Percentiles rank a stretch among this genome's conserved stretches.
Evolutionary conservation across 176 grass and related monocot genomes (phyloP).

Genomic region (Paspalum vaginatum): DNA sequence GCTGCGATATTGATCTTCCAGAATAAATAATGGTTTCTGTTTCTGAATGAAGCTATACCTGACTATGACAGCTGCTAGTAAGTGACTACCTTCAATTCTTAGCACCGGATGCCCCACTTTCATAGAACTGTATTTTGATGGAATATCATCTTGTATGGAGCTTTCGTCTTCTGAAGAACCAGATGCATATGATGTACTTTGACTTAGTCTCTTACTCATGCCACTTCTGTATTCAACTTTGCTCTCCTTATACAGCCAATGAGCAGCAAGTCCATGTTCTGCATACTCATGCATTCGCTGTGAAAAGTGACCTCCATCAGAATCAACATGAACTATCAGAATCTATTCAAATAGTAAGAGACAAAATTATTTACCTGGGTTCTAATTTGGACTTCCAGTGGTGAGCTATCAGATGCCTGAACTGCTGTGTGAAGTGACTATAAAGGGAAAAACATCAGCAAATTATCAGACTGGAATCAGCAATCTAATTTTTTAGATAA

Average conservation of each 20-base stretch:
- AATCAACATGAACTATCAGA: slow-evolving; percentile 35
- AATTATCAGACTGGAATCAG: slow-evolving; percentile 30
- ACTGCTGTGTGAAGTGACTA: slow-evolving; percentile 97
- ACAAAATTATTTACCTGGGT: slow-evolving; percentile 61
- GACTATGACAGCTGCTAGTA: slow-evolving; percentile 87
- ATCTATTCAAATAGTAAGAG: slow-evolving; percentile 33
- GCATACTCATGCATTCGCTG: slow-evolving; percentile 96
- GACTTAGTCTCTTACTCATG: slow-evolving; percentile 52
- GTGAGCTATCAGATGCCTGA: slow-evolving; percentile 83
- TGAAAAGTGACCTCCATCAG: slow-evolving; percentile 44
- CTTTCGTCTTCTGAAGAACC: slow-evolving; percentile 70
- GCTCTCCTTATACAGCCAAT: slow-evolving; percentile 99
- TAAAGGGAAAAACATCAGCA: slow-evolving; percentile 38
- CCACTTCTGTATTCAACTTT: slow-evolving; percentile 50
- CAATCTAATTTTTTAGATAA: neutral
- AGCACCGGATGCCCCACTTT: slow-evolving; percentile 92
- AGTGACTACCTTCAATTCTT: slow-evolving; percentile 85
- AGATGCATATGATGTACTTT: slow-evolving; percentile 59
- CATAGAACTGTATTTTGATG: slow-evolving; percentile 81
- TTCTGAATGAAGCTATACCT: slow-evolving; percentile 58
- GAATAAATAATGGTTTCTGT: slow-evolving; percentile 29
- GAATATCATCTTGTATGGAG: slow-evolving; percentile 51
- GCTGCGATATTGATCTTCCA: slow-evolving; percentile 29
- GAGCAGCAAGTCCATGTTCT: slow-evolving; percentile 90
- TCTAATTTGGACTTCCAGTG: slow-evolving; percentile 95